Base-by-base conservation (phyloP, 2,329 filamentous ascomycete species). In the Madurella mycetomatis region DNA sequence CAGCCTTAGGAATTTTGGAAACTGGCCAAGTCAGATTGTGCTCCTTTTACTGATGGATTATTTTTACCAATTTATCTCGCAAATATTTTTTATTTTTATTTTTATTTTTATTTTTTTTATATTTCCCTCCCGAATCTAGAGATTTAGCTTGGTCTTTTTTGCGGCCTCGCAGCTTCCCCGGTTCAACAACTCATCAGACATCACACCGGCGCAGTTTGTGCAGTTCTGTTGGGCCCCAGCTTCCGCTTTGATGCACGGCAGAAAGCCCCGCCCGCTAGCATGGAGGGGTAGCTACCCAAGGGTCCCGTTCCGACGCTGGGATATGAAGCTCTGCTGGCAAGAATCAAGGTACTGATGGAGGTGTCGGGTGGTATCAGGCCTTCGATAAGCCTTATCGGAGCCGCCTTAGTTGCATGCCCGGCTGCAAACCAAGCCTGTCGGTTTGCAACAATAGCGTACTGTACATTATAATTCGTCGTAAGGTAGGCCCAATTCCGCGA, bases 391-490 rank as follows among this genome's bases (percentile, higher is more conserved):
- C 53, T 60, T 59, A 52, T 56, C 59, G 44, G 51, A 25, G 25
- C 50, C 30, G 43, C 44, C 34, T 12, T 30, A 32, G 32, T 17
- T 49, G 50, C 34, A 41, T 44, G 47, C 45, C 40, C 41, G 46
- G 44, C 41, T 42, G 31, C 19, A 32, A 41, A n/a, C n/a, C 53
- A 48, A 49, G 40, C 34, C 25, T 42, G 30, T 51, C 48, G 18
- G 12, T 43, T 37, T 49, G 11, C 32, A 32, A 44, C 34, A 46
- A 44, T 53, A 49, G 49, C 53, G 54, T 48, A 49, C 59, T n/a
- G n/a, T n/a, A n/a, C n/a, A n/a, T n/a, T n/a, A n/a, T n/a, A 61
- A 61, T 56, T 57, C 57, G 56, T 54, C 48, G 47, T 46, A 31
- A 34, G n/a, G n/a, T n/a, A n/a, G n/a, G n/a, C 44, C 44, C 19